These are phyloP conservation scores for Rhodotorula sp. DNA, from an alignment of 1,284 basidiomycete genomes.

Conservation along the genomic window DNA sequence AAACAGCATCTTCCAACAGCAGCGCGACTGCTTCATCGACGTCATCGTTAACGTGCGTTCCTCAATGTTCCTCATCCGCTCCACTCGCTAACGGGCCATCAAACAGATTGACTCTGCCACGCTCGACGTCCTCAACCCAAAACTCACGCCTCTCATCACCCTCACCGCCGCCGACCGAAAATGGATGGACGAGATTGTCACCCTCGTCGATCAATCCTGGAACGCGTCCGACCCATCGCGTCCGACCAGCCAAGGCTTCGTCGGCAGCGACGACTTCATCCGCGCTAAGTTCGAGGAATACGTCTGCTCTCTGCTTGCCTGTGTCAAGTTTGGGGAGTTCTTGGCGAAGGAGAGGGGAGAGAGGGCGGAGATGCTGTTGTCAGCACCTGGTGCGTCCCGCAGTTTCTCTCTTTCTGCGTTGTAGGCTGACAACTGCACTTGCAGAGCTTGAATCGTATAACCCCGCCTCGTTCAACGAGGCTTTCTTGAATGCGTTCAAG, in stretches of 20 bases:
- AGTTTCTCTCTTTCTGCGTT: background rate
- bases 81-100: background rate
- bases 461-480: slow-evolving; percentile 63
- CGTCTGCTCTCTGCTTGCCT: slow-evolving; percentile 70
- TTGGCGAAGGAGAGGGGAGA: slow-evolving; percentile 47
- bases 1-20: slow-evolving; percentile 92
- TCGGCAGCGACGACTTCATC: slow-evolving; percentile 89
- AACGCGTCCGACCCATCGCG: slow-evolving; percentile 60
- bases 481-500: slow-evolving; percentile 80
- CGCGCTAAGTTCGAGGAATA: slow-evolving; percentile 75
- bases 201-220: slow-evolving; percentile 78
- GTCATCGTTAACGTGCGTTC: slow-evolving; percentile 76
- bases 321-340: slow-evolving; percentile 84
- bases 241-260: slow-evolving; percentile 69
- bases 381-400: slow-evolving; percentile 41
- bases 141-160: slow-evolving; percentile 69
- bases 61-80: background rate
- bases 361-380: slow-evolving; percentile 57
- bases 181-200: slow-evolving; percentile 84
- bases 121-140: slow-evolving; percentile 80
- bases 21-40: slow-evolving; percentile 77
- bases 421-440: background rate
- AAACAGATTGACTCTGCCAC: slow-evolving; percentile 73
- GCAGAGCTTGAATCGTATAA: slow-evolving; percentile 46
- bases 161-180: slow-evolving; percentile 91